Base-by-base conservation (phyloP, 2,329 filamentous ascomycete species). In the Verruconis gallopava region DNA sequence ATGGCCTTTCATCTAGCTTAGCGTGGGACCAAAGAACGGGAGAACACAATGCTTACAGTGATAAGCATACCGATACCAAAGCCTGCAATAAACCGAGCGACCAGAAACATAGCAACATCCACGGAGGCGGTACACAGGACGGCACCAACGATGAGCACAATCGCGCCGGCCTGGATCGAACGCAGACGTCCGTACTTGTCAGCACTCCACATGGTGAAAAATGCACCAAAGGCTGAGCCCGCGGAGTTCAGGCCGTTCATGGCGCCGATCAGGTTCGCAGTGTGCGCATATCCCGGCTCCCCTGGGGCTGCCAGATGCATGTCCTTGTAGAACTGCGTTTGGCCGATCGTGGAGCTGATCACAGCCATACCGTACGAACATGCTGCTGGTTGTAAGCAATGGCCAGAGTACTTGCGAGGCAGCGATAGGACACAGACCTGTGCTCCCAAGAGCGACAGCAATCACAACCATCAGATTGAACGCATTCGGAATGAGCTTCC, bases 161-260 rank as follows among this genome's bases (percentile, higher is more conserved):
- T 37, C 11, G 55, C 56, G 4, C 59, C 62, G 2, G 59, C 33
- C 46, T 62, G 57, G 22, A 65, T 61, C 15, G 57, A 59, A 17
- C 53, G 52, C 44, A 62, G 61, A 2, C 64, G 53, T 11, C 60
- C 54, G 34, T 55, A 55, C 36, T 50, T 51, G 41, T 66, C 60
- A 4, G 58, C 58, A n/a, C 50, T 51, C 60, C 64, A 66, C 5
- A 59, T 55, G 33, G 56, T 61, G 44, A 56, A 53, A 1, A 59
- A 40, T 20, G 55, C 56, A n/a, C 59, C 64, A 15, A 61, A 46
- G 25, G 55, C 55, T 18, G 56, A 60, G n/a, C 64, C 64, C 4
- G 63, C 65, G 14, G 59, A 61, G 47, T 63, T 65, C 4, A 67
- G 53, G 25, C 65, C 65, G 51, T 67, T 67, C 40, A 67, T 55